Conservation (phyloP, 2,329 filamentous ascomycete genomes). For the Paecilomyces sp. region DNA sequence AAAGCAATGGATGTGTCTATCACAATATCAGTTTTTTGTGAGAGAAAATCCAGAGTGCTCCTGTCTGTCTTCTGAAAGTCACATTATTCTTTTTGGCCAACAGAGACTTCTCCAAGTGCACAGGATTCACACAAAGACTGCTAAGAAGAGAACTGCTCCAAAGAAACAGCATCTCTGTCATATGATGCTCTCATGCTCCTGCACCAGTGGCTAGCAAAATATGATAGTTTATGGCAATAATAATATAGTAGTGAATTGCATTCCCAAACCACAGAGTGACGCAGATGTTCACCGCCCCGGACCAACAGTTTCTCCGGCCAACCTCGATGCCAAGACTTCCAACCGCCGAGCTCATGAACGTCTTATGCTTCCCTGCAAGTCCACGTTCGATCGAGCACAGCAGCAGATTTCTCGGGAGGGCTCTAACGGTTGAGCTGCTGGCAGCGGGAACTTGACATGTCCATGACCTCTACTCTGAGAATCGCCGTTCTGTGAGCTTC, state of each 20-base stretch:
- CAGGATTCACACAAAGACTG: background rate
- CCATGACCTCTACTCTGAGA: background rate
- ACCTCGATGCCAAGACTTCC: constrained; percentile 2
- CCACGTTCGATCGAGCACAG: background rate
- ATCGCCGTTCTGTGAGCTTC: background rate
- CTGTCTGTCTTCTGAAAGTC: background rate
- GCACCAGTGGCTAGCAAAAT: background rate
- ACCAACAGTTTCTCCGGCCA: background rate
- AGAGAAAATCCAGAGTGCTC: background rate
- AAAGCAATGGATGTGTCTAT: background rate
- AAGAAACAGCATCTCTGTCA: background rate
- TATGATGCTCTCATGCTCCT: background rate
- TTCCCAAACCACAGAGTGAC: background rate
- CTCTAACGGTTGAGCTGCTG: constrained; percentile 11
- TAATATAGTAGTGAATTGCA: background rate
- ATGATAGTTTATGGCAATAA: too few relatives aligned
- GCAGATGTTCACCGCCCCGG: background rate
- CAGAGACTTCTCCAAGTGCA: background rate
- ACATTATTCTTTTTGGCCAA: background rate
- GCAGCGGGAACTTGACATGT: background rate
- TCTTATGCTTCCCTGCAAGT: constrained; percentile 10
- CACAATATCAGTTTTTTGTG: background rate
- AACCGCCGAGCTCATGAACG: constrained; percentile 3
- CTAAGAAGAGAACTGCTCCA: background rate
- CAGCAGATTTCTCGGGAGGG: constrained; percentile 1